These are phyloP conservation scores for Fusarium xylarioides DNA, from an alignment of 2,329 filamentous ascomycete genomes.

Conservation along the genomic window DNA sequence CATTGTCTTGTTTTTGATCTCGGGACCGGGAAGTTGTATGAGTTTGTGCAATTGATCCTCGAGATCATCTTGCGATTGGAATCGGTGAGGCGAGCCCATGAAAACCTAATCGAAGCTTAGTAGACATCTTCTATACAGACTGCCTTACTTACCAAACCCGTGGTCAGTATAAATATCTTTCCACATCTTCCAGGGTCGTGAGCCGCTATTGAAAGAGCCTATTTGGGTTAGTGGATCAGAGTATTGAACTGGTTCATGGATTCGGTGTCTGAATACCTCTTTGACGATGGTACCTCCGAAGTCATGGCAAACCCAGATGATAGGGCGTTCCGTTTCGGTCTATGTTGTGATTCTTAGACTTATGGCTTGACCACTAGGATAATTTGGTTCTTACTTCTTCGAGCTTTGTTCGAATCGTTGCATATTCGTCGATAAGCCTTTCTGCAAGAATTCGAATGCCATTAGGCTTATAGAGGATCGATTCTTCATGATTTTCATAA, in stretches of 20 bases:
- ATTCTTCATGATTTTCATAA: neutral
- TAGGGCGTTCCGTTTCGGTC: neutral
- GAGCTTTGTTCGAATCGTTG: neutral
- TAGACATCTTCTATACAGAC: too few species aligned
- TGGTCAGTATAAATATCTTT: neutral
- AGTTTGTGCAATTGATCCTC: neutral
- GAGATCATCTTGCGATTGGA: neutral
- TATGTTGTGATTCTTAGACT: neutral
- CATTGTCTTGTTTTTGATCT: neutral
- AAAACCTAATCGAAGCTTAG: neutral
- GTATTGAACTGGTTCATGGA: too few species aligned
- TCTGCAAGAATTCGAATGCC: neutral
- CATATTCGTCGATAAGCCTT: neutral
- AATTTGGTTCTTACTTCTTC: neutral
- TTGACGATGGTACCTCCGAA: neutral
- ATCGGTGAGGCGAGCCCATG: neutral
- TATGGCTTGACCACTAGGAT: neutral
- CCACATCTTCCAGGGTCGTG: neutral
- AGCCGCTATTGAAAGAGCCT: neutral
- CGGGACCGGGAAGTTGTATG: neutral
- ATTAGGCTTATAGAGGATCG: neutral
- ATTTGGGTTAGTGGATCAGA: neutral
- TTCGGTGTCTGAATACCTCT: neutral
- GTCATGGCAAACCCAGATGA: neutral
- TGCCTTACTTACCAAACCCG: neutral